Conservation (phyloP, 2,329 filamentous ascomycete species). For the Bipolaris bicolor region DNA sequence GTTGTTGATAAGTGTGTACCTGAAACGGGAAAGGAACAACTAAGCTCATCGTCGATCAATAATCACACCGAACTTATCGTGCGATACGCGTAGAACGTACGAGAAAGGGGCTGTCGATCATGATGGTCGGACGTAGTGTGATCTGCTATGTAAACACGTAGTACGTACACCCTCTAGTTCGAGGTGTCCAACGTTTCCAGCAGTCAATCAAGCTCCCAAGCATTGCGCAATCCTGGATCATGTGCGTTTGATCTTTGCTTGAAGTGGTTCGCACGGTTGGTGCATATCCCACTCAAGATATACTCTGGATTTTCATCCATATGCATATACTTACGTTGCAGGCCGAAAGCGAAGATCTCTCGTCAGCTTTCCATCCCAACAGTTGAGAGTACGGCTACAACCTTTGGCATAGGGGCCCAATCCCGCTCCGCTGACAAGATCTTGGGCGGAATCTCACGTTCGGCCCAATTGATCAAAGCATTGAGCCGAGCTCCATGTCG, state of each 20-base stretch:
- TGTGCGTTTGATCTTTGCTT: background rate
- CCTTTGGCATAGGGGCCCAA: background rate
- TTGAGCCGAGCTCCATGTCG: conserved; percentile 27
- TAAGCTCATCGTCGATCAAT: background rate
- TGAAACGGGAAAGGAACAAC: background rate
- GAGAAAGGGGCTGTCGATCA: conserved; percentile 12
- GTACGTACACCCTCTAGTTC: conserved; percentile 24
- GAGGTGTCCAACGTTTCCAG: conserved; percentile 13
- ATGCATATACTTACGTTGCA: background rate
- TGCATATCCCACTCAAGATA: background rate
- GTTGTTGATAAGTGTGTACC: background rate
- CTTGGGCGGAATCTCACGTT: conserved; percentile 30
- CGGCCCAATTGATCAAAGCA: conserved; percentile 39
- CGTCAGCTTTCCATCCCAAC: background rate
- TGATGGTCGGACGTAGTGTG: conserved; percentile 25
- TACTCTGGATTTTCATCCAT: background rate
- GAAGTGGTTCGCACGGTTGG: background rate
- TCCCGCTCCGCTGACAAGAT: background rate
- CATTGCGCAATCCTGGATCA: background rate
- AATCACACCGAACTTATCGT: background rate
- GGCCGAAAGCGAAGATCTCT: background rate
- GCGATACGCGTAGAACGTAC: background rate
- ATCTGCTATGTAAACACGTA: background rate
- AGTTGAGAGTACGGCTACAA: background rate
- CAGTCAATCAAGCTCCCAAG: background rate